Percentiles rank a stretch among this genome's conserved stretches.
Conservation (phyloP, 495 filamentous ascomycete species). For the Geoglossum glabrum region DNA sequence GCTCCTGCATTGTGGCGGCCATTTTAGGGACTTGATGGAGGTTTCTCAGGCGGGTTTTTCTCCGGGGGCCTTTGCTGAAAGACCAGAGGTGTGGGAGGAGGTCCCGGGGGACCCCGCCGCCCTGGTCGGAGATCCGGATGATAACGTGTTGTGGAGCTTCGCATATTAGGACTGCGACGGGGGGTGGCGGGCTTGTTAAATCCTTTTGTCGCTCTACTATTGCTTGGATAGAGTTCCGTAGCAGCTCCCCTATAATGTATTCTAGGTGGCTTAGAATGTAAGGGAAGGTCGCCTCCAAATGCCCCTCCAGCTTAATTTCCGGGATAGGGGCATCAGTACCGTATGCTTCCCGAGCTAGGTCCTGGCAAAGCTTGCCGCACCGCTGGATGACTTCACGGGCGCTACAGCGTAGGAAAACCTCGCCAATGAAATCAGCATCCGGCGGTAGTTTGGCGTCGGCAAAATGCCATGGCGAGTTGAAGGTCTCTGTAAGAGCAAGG, state of each 20-base stretch:
- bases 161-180: slow-evolving; percentile 85
- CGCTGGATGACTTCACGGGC: slow-evolving; percentile 73
- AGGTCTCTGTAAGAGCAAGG: slow-evolving; percentile 88
- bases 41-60: slow-evolving; percentile 53
- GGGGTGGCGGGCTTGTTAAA: slow-evolving; percentile 33
- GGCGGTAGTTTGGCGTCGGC: slow-evolving; percentile 48
- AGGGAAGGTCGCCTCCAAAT: slow-evolving; percentile 77
- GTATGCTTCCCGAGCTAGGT: slow-evolving; percentile 50
- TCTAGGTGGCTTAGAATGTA: slow-evolving; percentile 92
- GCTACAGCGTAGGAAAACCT: slow-evolving; percentile 87
- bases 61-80: slow-evolving; percentile 76
- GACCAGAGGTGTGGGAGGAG: slow-evolving; percentile 86
- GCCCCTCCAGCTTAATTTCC: slow-evolving; percentile 66
- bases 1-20: slow-evolving; percentile 86
- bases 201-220: slow-evolving; percentile 48
- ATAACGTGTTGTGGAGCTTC: slow-evolving; percentile 92
- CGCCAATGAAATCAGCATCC: slow-evolving; percentile 68
- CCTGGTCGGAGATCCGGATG: slow-evolving; percentile 85
- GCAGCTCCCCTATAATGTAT: slow-evolving; percentile 88
- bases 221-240: slow-evolving; percentile 88
- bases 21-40: slow-evolving; percentile 74
- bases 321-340: slow-evolving; percentile 49
- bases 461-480: slow-evolving; percentile 82
- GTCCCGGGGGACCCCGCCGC: slow-evolving; percentile 73
- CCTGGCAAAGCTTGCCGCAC: slow-evolving; percentile 51